A percentile compares a stretch with the other conserved stretches of the same genome.
Conservation (phyloP, 495 filamentous ascomycete species). For the Xylaria bambusicola region DNA sequence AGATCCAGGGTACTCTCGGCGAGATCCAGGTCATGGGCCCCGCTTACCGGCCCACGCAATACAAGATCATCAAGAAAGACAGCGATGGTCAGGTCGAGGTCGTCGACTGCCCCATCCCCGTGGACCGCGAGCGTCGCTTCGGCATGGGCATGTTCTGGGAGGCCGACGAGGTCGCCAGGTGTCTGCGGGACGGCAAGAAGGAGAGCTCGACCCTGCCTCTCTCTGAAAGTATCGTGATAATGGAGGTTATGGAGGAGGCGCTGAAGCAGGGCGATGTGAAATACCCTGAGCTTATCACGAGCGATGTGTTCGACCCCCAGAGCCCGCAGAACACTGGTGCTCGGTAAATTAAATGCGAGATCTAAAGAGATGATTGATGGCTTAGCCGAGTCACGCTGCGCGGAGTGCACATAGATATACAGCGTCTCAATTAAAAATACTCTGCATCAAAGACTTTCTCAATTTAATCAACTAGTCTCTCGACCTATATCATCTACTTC, state of each 20-base stretch:
- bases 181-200: conserved; percentile 76
- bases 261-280: conserved; percentile 72
- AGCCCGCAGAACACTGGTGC: conserved; percentile 54
- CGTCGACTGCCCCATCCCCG: conserved; percentile 65
- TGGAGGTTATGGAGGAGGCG: conserved; percentile 93
- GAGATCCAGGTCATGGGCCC: conserved; percentile 83
- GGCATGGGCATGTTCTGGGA: conserved; percentile 95
- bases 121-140: conserved; percentile 48
- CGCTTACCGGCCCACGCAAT: conserved; percentile 68
- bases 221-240: conserved; percentile 87
- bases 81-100: conserved; percentile 53
- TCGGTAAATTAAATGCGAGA: neutral
- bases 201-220: conserved; percentile 73
- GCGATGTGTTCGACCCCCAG: conserved; percentile 63
- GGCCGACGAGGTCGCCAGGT: conserved; percentile 85
- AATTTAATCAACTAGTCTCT: too few relatives aligned
- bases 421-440: too few relatives aligned
- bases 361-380: neutral
- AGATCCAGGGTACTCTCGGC: conserved; percentile 82
- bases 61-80: conserved; percentile 58
- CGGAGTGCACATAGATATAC: too few relatives aligned
- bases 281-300: conserved; percentile 84
- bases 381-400: too few relatives aligned
- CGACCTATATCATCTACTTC: too few relatives aligned
- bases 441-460: too few relatives aligned